Evolutionary conservation across 306 rosid genomes (phyloP).

Genomic region (Rosa chinensis): DNA sequence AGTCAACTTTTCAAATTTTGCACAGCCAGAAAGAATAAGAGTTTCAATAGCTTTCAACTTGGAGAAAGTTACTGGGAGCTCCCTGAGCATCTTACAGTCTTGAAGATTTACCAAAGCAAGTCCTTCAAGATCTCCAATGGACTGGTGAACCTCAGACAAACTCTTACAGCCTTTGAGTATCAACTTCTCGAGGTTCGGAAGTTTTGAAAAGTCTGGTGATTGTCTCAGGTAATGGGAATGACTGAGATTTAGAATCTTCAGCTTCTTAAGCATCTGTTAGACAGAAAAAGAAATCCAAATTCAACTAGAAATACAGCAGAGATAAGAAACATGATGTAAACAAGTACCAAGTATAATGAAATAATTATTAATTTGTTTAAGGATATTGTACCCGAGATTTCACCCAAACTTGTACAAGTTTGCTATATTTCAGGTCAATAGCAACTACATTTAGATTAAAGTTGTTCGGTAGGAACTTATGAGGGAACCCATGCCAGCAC

Average conservation of each 20-base stretch:
- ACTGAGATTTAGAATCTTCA: constrained; percentile 31
- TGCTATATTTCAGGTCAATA: not conserved
- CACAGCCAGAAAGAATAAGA: constrained; percentile 46
- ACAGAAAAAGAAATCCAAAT: not conserved
- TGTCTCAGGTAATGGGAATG: constrained; percentile 28
- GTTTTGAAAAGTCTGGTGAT: constrained; percentile 37
- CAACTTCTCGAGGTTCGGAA: constrained; percentile 44
- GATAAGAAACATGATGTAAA: not conserved
- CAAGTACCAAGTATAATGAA: not conserved
- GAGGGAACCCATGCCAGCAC: not conserved
- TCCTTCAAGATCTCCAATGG: constrained; percentile 24
- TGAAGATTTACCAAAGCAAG: constrained; percentile 33
- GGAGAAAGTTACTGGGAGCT: constrained; percentile 27
- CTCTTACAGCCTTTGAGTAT: constrained; percentile 31
- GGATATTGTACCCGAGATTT: not conserved
- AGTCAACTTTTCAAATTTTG: constrained; percentile 29
- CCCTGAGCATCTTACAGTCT: constrained; percentile 22
- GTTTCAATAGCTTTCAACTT: constrained; percentile 34
- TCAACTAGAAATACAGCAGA: not conserved
- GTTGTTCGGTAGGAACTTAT: not conserved
- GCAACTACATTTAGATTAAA: not conserved
- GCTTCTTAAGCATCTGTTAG: not conserved
- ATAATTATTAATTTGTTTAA: not conserved
- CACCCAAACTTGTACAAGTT: not conserved
- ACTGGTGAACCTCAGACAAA: constrained; percentile 6